Evolutionary conservation across 805 yeast species (phyloP).

Genomic region (Hanseniaspora occidentalis): DNA sequence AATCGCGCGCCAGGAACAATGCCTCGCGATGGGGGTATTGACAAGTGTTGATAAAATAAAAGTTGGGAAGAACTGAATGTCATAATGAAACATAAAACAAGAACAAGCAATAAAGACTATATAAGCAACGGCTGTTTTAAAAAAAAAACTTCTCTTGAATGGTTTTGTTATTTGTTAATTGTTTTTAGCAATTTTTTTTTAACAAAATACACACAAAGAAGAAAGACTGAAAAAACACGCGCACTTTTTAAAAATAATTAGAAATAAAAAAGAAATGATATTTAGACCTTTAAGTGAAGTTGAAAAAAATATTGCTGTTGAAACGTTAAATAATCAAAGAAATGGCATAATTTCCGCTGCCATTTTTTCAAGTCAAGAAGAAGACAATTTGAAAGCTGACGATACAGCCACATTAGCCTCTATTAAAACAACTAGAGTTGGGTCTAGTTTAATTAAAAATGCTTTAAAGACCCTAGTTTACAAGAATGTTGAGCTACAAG

Average conservation of each 20-base stretch:
- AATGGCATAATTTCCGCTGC: slow-evolving; percentile 20
- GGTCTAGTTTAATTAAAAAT: slow-evolving; percentile 10
- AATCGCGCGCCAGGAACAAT: no score
- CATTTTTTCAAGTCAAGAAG: slow-evolving; percentile 11
- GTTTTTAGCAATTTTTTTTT: no score
- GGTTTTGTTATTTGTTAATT: no score
- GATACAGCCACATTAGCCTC: slow-evolving; percentile 16
- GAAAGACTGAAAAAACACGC: slow-evolving; percentile 1
- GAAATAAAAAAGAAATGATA: slow-evolving; percentile 8
- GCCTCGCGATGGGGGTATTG: no score
- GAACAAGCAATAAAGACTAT: no score
- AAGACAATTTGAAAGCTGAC: slow-evolving; percentile 11
- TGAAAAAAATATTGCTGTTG: slow-evolving; percentile 16
- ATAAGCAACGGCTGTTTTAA: no score
- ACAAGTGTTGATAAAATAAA: no score
- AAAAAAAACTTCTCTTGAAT: no score
- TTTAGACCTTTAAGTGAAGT: slow-evolving; percentile 16
- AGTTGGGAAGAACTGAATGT: no score
- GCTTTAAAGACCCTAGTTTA: slow-evolving; percentile 15
- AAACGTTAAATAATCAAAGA: slow-evolving; percentile 14
- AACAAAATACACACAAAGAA: slow-evolving; percentile 1
- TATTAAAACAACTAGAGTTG: slow-evolving; percentile 11
- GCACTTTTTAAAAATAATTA: not conserved
- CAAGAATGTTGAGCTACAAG: slow-evolving; percentile 15
- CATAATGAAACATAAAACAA: no score